These are phyloP conservation scores for Omphalea diandra DNA, from an alignment of 441 rosid species.

Conservation along the genomic window DNA sequence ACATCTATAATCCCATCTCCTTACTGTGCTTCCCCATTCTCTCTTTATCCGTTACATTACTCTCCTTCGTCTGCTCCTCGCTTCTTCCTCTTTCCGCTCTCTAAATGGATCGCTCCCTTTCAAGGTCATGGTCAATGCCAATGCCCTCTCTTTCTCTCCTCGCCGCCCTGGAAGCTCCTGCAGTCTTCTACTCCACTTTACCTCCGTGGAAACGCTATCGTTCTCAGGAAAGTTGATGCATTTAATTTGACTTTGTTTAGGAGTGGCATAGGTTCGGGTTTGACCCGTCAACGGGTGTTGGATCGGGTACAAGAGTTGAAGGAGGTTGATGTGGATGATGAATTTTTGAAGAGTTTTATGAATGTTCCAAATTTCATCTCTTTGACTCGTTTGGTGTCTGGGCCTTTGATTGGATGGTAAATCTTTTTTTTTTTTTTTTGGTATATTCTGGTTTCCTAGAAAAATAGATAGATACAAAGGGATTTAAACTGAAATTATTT, in stretches of 20 bases:
- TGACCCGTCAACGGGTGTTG: constrained; percentile 17
- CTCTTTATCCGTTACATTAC: constrained; percentile 21
- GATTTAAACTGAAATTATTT: background rate
- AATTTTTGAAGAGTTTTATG: constrained; percentile 49
- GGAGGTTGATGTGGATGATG: constrained; percentile 19
- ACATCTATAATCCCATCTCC: constrained; percentile 33
- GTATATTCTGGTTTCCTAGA: background rate
- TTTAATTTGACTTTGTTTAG: constrained; percentile 49
- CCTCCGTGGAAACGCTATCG: constrained; percentile 45
- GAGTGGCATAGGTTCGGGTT: constrained; percentile 34
- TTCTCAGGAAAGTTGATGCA: constrained; percentile 56
- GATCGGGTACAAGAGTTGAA: constrained; percentile 29
- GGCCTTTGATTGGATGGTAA: constrained; percentile 90
- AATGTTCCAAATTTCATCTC: constrained; percentile 85
- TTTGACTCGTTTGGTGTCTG: constrained; percentile 70
- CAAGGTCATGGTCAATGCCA: constrained; percentile 38
- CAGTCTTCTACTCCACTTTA: constrained; percentile 70
- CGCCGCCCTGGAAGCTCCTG: constrained; percentile 85
- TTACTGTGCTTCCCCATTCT: constrained; percentile 25
- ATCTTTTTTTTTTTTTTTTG: background rate
- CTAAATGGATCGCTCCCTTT: constrained; percentile 56
- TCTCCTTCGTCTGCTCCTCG: constrained; percentile 23
- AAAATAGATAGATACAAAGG: background rate
- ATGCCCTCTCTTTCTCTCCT: constrained; percentile 80
- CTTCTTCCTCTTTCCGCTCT: constrained; percentile 35